Evolutionary conservation across 2,329 filamentous ascomycete species (phyloP), one percentile per base, ranked within the genome.

Genomic region (Penicillium decumbens): DNA sequence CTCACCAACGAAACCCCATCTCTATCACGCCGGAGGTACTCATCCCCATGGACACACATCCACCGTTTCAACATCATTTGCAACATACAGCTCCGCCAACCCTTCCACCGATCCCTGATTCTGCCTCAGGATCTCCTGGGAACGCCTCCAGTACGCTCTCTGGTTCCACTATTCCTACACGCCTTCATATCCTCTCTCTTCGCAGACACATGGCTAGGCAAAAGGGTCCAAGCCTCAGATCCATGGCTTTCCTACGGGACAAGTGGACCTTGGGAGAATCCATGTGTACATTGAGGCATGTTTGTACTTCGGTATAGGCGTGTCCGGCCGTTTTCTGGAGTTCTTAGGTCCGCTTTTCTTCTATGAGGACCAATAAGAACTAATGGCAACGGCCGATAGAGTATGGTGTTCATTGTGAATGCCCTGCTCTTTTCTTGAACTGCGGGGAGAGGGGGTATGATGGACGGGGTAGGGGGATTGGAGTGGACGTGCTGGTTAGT

Each of bases 341-440:
- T 69, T 70, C 65, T 66, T 65, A 56, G 56, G 61, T 66, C 66
- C 60, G 62, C 70, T 72, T 65, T 63, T 45, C 61, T 58, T 61
- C 69, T 56, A 69, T 73, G 70, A 70, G 67, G 69, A 68, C 61
- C 43, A 53, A 35, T 55, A 62, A 69, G 66, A 70, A 70, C 69
- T 63, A 73, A 73, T 72, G 71, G 70, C 71, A 65, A 63, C 64
- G 70, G 70, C 65, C 58, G 49, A 73, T 65, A 72, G 52, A 28
- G 18, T 39, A 37, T 15, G 33, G 40, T 32, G 24, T 39, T 48
- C 27, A 28, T 28, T 28, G 20, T 28, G 27, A 1, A 28, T 9
- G 27, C 8, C 27, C 27, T 28, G 27, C 27, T 28, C 8, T 28
- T 28, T 39, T 44, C 10, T 33, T 37, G 24, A 25, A 40, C 47